Conservation (phyloP, 2,329 filamentous ascomycete genomes). For the Microthyrium microscopicum region DNA sequence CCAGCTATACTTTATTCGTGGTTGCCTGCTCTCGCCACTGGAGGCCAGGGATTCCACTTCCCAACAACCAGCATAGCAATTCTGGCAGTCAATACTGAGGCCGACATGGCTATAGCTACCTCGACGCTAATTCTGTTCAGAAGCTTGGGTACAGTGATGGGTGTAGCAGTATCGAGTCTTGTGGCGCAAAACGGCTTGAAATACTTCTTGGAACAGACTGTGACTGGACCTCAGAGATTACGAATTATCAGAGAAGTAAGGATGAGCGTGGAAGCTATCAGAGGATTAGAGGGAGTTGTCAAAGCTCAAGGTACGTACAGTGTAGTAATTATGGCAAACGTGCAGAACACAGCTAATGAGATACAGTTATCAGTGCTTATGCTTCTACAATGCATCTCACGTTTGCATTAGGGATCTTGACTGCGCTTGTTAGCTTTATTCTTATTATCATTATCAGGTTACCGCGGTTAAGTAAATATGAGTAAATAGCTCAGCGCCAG, state of each 20-base stretch:
- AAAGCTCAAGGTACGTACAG: neutral
- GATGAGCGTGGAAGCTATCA: neutral
- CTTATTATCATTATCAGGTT: too few relatives aligned
- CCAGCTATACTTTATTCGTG: constrained; percentile 22
- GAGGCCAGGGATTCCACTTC: constrained; percentile 20
- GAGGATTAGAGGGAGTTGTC: neutral
- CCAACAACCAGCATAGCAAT: constrained; percentile 25
- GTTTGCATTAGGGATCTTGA: too few relatives aligned
- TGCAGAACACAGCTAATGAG: too few relatives aligned
- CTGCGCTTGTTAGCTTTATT: too few relatives aligned
- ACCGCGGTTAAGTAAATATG: too few relatives aligned
- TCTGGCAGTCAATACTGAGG: constrained; percentile 24
- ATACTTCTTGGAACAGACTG: constrained; percentile 34
- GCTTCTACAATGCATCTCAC: too few relatives aligned
- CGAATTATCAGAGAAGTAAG: constrained; percentile 5
- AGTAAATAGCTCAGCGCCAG: too few relatives aligned
- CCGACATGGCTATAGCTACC: constrained; percentile 35
- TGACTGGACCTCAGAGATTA: neutral
- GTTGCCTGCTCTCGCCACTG: constrained; percentile 22
- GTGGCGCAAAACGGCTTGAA: constrained; percentile 55
- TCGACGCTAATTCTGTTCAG: constrained; percentile 57
- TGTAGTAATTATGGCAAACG: too few relatives aligned
- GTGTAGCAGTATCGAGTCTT: constrained; percentile 52
- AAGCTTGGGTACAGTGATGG: constrained; percentile 53
- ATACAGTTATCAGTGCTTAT: too few relatives aligned